phyloP scores from a whole-genome alignment of 139 green algal species.

The Zygnema cylindricum region DNA sequence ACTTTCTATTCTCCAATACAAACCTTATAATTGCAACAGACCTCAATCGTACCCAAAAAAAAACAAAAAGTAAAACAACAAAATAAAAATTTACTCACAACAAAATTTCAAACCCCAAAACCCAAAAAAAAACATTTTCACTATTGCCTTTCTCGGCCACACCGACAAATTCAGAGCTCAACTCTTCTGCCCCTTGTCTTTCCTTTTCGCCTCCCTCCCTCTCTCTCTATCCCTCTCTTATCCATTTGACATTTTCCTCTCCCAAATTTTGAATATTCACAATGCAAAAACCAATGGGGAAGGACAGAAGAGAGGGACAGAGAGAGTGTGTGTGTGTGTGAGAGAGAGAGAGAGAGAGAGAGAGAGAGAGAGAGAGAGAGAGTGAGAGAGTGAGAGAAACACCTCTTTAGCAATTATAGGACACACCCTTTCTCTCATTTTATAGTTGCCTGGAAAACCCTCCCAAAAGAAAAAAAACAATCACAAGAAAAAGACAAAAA shows the following conservation, averaged over 20 bases:
- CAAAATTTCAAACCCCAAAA: too few relatives aligned
- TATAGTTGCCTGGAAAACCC: conserved; percentile 50
- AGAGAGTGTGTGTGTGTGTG: not conserved
- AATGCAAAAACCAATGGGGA: not conserved
- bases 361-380: not conserved
- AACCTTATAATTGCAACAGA: not conserved
- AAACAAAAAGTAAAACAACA: too few relatives aligned
- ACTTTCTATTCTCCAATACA: not conserved
- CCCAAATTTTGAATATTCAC: not conserved
- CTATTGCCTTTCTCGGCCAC: too few relatives aligned
- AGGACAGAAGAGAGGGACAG: not conserved
- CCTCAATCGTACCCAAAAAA: not conserved
- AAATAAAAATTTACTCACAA: too few relatives aligned
- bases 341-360: not conserved
- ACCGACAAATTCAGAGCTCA: too few relatives aligned
- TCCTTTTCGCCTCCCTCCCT: not conserved
- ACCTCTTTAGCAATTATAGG: conserved; percentile 24
- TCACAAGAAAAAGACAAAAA: too few relatives aligned
- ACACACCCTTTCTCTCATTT: conserved; percentile 22
- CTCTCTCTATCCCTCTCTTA: not conserved
- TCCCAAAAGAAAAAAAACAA: too few relatives aligned
- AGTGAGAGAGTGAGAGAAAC: not conserved
- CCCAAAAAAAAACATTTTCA: too few relatives aligned
- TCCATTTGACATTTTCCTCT: not conserved
- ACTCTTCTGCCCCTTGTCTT: not conserved